phyloP scores from a whole-genome alignment of 306 rosid species.

The Citrullus mucosospermus region DNA sequence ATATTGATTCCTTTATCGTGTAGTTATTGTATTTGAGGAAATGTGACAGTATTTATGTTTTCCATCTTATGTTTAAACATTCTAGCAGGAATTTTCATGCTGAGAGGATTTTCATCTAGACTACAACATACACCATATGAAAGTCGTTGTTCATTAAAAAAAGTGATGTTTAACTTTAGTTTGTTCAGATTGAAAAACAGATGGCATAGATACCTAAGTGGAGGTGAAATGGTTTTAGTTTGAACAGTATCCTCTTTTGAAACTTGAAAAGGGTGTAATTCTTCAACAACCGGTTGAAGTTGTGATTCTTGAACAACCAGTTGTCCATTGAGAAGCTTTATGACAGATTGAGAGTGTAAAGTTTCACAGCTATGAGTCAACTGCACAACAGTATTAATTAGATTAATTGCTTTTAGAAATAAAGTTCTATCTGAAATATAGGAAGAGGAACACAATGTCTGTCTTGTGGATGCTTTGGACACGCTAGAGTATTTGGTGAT shows the following conservation, averaged over 20 bases:
- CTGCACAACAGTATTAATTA: neutral
- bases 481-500: neutral
- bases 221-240: neutral
- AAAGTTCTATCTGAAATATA: neutral
- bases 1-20: neutral
- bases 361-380: neutral
- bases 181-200: neutral
- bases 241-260: neutral
- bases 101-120: neutral
- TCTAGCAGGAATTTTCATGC: neutral
- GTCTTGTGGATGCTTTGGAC: neutral
- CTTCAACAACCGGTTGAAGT: neutral
- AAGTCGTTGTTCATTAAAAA: no score
- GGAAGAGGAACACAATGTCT: neutral
- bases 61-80: neutral
- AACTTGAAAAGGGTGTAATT: neutral
- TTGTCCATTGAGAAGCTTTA: neutral
- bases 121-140: neutral
- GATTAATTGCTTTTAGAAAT: neutral
- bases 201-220: neutral
- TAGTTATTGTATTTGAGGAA: neutral
- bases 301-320: neutral
- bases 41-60: neutral
- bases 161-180: neutral
- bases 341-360: neutral